Conservation (phyloP, 768 basidiomycete species). For the Suillus lakei region DNA sequence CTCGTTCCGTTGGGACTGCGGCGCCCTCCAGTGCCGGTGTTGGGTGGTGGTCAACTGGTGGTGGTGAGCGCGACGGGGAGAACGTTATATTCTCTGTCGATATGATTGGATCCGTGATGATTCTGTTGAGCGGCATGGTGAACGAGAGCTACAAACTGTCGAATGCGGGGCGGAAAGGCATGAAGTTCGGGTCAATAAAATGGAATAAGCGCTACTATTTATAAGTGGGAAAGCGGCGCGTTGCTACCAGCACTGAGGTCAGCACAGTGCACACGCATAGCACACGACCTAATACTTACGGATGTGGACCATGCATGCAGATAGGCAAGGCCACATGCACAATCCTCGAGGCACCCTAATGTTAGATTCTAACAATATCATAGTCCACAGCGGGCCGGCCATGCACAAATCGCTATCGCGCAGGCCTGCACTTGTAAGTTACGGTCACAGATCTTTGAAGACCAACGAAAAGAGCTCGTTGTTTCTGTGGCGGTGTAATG, state of each 20-base stretch:
- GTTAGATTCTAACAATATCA: not conserved
- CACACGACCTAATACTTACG: conserved; percentile 1
- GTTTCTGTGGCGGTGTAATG: too few species aligned
- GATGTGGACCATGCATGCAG: not conserved
- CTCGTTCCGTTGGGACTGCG: conserved; percentile 34
- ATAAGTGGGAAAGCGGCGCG: conserved; percentile 4
- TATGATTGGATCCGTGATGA: conserved; percentile 38
- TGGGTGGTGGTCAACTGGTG: conserved; percentile 25
- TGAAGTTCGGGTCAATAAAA: not conserved
- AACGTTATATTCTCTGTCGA: conserved; percentile 37
- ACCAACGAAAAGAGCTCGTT: not conserved
- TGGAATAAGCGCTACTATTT: conserved; percentile 4
- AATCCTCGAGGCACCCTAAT: not conserved
- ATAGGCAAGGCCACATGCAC: not conserved
- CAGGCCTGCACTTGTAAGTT: not conserved
- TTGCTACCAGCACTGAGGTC: not conserved
- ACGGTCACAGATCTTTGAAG: not conserved
- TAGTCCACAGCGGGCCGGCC: too few species aligned
- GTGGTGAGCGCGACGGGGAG: conserved; percentile 24
- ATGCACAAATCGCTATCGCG: not conserved
- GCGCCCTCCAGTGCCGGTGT: conserved; percentile 6
- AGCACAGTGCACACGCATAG: not conserved
- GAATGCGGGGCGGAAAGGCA: conserved; percentile 16
- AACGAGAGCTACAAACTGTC: not conserved
- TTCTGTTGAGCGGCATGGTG: conserved; percentile 34